These are phyloP conservation scores for Mycena sp. DNA, from an alignment of 1,284 basidiomycete genomes.

Conservation along the genomic window DNA sequence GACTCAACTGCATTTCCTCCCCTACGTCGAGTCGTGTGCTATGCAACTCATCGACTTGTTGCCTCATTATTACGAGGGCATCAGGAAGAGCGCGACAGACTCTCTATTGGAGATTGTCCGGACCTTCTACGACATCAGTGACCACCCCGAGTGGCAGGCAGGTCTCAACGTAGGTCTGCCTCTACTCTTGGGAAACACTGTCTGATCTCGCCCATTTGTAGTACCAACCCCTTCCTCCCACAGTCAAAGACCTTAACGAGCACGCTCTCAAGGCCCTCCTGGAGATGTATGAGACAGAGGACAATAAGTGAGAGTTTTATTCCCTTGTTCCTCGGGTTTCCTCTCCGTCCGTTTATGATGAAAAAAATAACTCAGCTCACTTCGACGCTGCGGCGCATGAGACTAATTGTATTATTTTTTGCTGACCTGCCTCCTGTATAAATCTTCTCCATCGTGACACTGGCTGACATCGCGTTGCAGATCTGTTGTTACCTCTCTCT, in stretches of 20 bases:
- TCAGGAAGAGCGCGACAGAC: slow-evolving; percentile 93
- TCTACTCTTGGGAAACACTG: neutral
- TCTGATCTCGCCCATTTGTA: slow-evolving; percentile 16
- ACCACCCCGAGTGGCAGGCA: slow-evolving; percentile 84
- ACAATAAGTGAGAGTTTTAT: slow-evolving; percentile 88
- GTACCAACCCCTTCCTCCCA: slow-evolving; percentile 70
- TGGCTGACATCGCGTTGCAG: slow-evolving; percentile 55
- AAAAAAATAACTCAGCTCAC: slow-evolving; percentile 87
- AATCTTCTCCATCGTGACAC: slow-evolving; percentile 7
- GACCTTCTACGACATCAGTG: slow-evolving; percentile 92
- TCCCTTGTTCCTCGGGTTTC: slow-evolving; percentile 2
- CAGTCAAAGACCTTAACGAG: slow-evolving; percentile 86
- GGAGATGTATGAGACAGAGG: slow-evolving; percentile 94
- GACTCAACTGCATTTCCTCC: slow-evolving; percentile 89
- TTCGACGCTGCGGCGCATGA: slow-evolving; percentile 76
- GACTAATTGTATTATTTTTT: slow-evolving; percentile 50
- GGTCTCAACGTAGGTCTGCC: slow-evolving; percentile 50
- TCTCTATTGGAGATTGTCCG: slow-evolving; percentile 91
- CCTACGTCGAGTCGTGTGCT: slow-evolving; percentile 84
- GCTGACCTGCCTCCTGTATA: slow-evolving; percentile 29
- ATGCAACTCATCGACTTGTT: slow-evolving; percentile 87
- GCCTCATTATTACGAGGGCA: slow-evolving; percentile 97
- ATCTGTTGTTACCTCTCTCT: slow-evolving; percentile 87
- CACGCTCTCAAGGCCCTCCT: slow-evolving; percentile 83
- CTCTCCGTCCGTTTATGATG: slow-evolving; percentile 59